Evolutionary conservation across 192 early-diverging fungal species (phyloP).

Genomic region (Entomortierella lignicola): DNA sequence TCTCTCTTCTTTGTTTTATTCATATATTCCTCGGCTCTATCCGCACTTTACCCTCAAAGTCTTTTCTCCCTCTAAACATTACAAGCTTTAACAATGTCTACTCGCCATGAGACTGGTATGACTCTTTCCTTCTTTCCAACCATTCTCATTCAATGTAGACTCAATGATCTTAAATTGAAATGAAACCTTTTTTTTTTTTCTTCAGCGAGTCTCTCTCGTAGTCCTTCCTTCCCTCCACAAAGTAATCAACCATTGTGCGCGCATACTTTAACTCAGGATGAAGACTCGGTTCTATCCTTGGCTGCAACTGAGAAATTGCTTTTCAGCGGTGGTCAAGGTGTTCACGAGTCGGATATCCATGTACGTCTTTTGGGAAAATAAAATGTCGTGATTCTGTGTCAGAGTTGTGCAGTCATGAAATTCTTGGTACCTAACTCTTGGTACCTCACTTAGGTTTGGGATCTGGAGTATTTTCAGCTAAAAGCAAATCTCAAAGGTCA

Average conservation of each 20-base stretch:
- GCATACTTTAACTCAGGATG: slow-evolving; percentile 65
- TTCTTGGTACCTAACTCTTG: background rate
- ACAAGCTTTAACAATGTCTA: background rate
- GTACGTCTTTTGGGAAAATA: slow-evolving; percentile 58
- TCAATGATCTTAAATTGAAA: background rate
- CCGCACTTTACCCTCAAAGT: background rate
- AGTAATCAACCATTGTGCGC: slow-evolving; percentile 42
- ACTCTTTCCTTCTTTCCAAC: background rate
- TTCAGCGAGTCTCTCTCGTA: slow-evolving; percentile 51
- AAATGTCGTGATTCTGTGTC: slow-evolving; percentile 33
- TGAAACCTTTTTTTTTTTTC: background rate
- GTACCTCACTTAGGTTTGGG: slow-evolving; percentile 54
- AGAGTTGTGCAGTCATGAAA: background rate
- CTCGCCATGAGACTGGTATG: slow-evolving; percentile 1
- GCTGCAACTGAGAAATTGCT: slow-evolving; percentile 67
- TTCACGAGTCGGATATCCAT: slow-evolving; percentile 63
- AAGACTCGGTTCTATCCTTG: slow-evolving; percentile 71
- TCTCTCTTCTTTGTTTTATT: too few relatives aligned
- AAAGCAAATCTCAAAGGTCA: slow-evolving; percentile 62
- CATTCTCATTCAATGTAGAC: background rate
- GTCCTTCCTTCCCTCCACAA: slow-evolving; percentile 12
- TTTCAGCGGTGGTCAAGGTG: slow-evolving; percentile 77
- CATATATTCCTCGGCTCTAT: too few relatives aligned
- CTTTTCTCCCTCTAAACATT: background rate
- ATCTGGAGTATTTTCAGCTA: slow-evolving; percentile 61